A percentile compares a stretch with the other conserved stretches of the same genome.
These are phyloP conservation scores for Emmonsia crescens DNA, from an alignment of 2,329 filamentous ascomycete genomes.

Conservation along the genomic window DNA sequence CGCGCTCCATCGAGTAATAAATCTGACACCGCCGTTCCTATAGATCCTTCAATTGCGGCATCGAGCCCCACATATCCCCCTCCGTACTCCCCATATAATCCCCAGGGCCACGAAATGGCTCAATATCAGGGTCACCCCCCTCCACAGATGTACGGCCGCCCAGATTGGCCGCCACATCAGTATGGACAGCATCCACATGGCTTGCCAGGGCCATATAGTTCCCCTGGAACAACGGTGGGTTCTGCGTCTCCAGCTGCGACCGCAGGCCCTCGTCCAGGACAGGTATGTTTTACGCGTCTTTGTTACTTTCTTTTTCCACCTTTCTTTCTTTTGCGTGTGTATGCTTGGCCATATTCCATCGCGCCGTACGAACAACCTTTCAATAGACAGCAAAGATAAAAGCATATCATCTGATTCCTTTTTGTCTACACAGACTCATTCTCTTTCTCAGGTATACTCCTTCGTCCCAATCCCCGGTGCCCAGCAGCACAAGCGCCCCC, in stretches of 20 bases:
- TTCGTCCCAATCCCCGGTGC: conserved; percentile 96
- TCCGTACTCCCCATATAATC: conserved; percentile 76
- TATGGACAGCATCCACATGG: conserved; percentile 38
- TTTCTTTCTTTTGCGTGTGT: neutral
- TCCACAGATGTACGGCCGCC: conserved; percentile 38
- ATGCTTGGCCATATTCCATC: conserved; percentile 16
- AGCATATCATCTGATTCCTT: conserved; percentile 18
- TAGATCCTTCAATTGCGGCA: conserved; percentile 96
- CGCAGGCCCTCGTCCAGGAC: conserved; percentile 50
- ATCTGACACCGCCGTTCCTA: conserved; percentile 94
- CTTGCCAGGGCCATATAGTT: conserved; percentile 39
- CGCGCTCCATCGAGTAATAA: conserved; percentile 58
- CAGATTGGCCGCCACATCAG: conserved; percentile 36
- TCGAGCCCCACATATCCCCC: conserved; percentile 86
- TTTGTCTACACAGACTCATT: conserved; percentile 39
- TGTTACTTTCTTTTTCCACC: conserved; percentile 5
- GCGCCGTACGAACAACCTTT: conserved; percentile 10
- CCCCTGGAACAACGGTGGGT: conserved; percentile 48
- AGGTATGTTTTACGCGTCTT: conserved; percentile 40
- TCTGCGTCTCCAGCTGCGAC: conserved; percentile 50
- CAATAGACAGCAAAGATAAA: conserved; percentile 10
- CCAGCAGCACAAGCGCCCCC: conserved; percentile 91
- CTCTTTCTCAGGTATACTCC: conserved; percentile 74
- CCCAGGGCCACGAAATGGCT: conserved; percentile 74
- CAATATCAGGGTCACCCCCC: conserved; percentile 48